Conservation (phyloP, 805 yeast genomes). For the Suhomyces sp. region DNA sequence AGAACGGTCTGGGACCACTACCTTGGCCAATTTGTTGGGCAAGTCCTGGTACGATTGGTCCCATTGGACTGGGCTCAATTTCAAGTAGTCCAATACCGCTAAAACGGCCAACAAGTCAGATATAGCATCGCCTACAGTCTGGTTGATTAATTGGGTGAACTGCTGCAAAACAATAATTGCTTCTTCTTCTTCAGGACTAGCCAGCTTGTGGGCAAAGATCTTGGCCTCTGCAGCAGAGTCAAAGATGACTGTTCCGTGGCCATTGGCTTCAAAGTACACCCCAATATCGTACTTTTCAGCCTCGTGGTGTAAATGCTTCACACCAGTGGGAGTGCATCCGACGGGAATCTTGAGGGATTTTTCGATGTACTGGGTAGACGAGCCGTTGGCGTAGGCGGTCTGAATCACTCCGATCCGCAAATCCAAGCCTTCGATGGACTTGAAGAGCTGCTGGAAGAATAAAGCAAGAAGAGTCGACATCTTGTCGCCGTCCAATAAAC, state of each 20-base stretch:
- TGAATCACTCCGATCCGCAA: slow-evolving; percentile 80
- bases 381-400: slow-evolving; percentile 97
- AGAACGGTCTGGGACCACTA: slow-evolving; percentile 76
- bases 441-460: slow-evolving; percentile 51
- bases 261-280: slow-evolving; percentile 95
- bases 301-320: slow-evolving; percentile 92
- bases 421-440: slow-evolving; percentile 45
- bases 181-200: slow-evolving; percentile 40
- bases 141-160: slow-evolving; percentile 77
- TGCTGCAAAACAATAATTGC: slow-evolving; percentile 55
- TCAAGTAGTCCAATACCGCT: slow-evolving; percentile 54
- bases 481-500: slow-evolving; percentile 86
- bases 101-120: slow-evolving; percentile 84
- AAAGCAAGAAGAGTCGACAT: slow-evolving; percentile 81
- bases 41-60: slow-evolving; percentile 72
- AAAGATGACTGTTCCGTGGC: slow-evolving; percentile 96
- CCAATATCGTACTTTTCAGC: slow-evolving; percentile 85
- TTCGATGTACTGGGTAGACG: slow-evolving; percentile 71
- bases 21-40: slow-evolving; percentile 82
- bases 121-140: slow-evolving; percentile 97
- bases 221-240: slow-evolving; percentile 46
- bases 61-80: slow-evolving; percentile 70
- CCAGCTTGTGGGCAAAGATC: slow-evolving; percentile 32
- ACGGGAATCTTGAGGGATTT: slow-evolving; percentile 69
- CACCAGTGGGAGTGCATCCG: slow-evolving; percentile 91